A percentile compares a stretch with the other conserved stretches of the same genome.
These are phyloP conservation scores for Helicostylum pulchrum DNA, from an alignment of 192 early-diverging fungal genomes.

Conservation along the genomic window DNA sequence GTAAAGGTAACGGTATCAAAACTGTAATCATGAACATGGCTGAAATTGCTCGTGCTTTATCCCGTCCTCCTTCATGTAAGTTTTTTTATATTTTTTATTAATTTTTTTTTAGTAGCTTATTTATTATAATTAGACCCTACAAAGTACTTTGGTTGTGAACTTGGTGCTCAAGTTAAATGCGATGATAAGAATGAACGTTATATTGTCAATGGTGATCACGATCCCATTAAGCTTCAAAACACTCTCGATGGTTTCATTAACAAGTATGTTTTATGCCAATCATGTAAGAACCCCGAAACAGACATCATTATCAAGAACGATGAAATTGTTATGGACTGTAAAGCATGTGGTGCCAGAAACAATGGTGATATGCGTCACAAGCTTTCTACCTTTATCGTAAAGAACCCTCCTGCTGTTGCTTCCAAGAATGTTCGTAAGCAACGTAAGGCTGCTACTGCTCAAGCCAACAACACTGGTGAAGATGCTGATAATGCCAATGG, in stretches of 20 bases:
- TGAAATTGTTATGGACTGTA: slow-evolving; percentile 73
- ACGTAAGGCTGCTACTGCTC: slow-evolving; percentile 48
- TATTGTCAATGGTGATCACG: slow-evolving; percentile 94
- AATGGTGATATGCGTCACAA: slow-evolving; percentile 88
- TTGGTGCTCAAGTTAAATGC: slow-evolving; percentile 88
- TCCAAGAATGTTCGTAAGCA: slow-evolving; percentile 50
- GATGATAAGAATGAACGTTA: slow-evolving; percentile 91
- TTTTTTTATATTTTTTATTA: neutral
- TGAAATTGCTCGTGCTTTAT: slow-evolving; percentile 86
- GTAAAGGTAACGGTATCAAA: slow-evolving; percentile 99
- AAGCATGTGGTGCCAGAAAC: slow-evolving; percentile 85
- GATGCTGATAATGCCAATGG: slow-evolving; percentile 43
- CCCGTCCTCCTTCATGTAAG: slow-evolving; percentile 81
- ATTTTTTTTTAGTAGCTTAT: neutral
- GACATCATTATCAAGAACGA: slow-evolving; percentile 72
- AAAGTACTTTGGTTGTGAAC: slow-evolving; percentile 93
- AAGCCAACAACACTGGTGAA: slow-evolving; percentile 48
- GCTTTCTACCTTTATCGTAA: slow-evolving; percentile 85
- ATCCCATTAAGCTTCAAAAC: slow-evolving; percentile 78
- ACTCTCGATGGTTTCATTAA: slow-evolving; percentile 89
- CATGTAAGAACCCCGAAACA: slow-evolving; percentile 97
- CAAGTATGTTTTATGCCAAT: slow-evolving; percentile 89
- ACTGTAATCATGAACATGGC: slow-evolving; percentile 97
- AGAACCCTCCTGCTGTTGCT: slow-evolving; percentile 77
- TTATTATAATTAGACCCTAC: slow-evolving; percentile 56